Base-by-base conservation (phyloP, 306 rosid genomes). In the Prunus mongolica region DNA sequence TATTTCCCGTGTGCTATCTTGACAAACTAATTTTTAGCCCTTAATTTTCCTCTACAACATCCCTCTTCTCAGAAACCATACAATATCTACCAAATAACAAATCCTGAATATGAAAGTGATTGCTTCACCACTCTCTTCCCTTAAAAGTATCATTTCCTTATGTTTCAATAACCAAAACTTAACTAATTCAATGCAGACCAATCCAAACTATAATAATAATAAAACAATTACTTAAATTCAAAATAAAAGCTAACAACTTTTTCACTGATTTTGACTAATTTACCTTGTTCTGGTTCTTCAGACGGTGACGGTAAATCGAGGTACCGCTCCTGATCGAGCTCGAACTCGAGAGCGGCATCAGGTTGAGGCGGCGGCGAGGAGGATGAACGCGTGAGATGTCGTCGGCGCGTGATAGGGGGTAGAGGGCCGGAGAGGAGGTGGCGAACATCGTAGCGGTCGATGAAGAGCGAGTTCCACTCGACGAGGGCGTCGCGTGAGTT, bases 381-480 rank as follows among this genome's bases (percentile, higher is more conserved):
- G 8, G 78, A 75, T 2, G 50, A 50, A 61, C 16, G 62, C 18
- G 28, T 52, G 56, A 15, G 86, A 62, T 54, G 77, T 47, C 81
- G 85, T 38, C 96, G 94, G 70, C 89, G 91, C 78, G 79, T 86
- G 69, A 91, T 90, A 0, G 96, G 88, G 0, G 96, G 96, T 22
- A 83, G 82, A 54, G 93, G 94, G 68, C 44, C 57, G 24, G 94
- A 9, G 69, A 90, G 96, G 75, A 93, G 93, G 79, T 93, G 98
- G 45, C 98, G 96, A 20, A 93, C 98, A 56, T 93, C 98, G 89
- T 89, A 90, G 28, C 98, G 98, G 27, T 93, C 98, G 68, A 93
- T 93, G 51, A 79, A 85, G 58, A 93, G 98, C n/a, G 94, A 86
- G 76, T 93, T 89, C 96, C 94, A 93, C 15, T 93, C 94, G 12